Conservation (phyloP, 2,329 filamentous ascomycete species). For the Achaetomium macrosporum region DNA sequence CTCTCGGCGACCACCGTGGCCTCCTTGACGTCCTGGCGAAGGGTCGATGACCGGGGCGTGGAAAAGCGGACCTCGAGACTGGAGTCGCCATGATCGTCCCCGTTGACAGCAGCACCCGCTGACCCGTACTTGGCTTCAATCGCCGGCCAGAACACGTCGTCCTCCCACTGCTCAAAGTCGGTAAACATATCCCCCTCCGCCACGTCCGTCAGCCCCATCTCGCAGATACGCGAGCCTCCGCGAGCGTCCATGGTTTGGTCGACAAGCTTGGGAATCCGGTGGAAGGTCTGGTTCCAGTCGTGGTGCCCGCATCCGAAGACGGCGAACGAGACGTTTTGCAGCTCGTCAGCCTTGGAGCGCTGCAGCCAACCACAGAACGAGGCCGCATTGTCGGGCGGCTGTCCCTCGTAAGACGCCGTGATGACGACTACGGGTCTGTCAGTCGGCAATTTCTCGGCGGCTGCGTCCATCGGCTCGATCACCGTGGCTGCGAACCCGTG, state of each 20-base stretch:
- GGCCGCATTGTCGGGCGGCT: constrained; percentile 65
- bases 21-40: constrained; percentile 59
- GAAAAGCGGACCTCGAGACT: constrained; percentile 45
- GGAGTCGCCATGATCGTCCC: constrained; percentile 16
- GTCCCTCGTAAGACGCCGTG: constrained; percentile 67
- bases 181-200: constrained; percentile 60
- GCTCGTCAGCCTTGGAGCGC: constrained; percentile 41
- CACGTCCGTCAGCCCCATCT: constrained; percentile 54
- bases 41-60: constrained; percentile 47
- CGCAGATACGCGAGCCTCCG: constrained; percentile 42
- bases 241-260: constrained; percentile 47
- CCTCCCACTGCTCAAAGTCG: constrained; percentile 62
- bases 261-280: constrained; percentile 59
- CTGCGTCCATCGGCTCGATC: constrained; percentile 55
- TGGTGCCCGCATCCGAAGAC: constrained; percentile 62
- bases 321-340: constrained; percentile 56
- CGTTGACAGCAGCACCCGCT: constrained; percentile 12
- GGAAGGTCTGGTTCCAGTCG: constrained; percentile 57
- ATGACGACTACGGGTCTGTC: constrained; percentile 60
- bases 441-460: constrained; percentile 53
- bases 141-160: constrained; percentile 46
- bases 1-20: constrained; percentile 51
- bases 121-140: constrained; percentile 40
- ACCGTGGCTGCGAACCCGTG: constrained; percentile 55
- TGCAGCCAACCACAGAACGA: constrained; percentile 64